Evolutionary conservation across 1,284 basidiomycete genomes (phyloP).

Genomic region (Ustilago nuda): DNA sequence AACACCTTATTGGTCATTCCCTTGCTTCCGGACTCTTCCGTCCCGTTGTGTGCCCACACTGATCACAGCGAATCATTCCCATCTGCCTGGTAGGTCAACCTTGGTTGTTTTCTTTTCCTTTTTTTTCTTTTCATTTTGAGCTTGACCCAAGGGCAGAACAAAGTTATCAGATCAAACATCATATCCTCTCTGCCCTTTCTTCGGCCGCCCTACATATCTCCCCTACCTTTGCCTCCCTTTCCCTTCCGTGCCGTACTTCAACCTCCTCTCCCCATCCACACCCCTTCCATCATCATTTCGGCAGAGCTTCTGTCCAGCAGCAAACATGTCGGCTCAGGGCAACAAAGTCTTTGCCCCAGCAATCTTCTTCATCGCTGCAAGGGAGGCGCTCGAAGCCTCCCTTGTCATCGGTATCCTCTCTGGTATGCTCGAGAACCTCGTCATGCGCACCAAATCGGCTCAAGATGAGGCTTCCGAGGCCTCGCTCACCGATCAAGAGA

Average conservation of each 20-base stretch:
- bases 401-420: constrained; percentile 66
- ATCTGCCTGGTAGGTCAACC: neutral
- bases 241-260: constrained; percentile 2
- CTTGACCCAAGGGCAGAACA: neutral
- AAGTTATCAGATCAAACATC: constrained; percentile 36
- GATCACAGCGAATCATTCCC: neutral
- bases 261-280: neutral
- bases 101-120: neutral
- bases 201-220: constrained; percentile 7
- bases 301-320: neutral
- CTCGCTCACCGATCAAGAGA: constrained; percentile 22
- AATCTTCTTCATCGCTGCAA: constrained; percentile 68
- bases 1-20: constrained; percentile 15
- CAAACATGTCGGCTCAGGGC: constrained; percentile 36
- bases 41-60: constrained; percentile 13
- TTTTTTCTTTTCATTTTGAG: neutral
- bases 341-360: constrained; percentile 66
- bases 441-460: constrained; percentile 43
- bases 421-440: constrained; percentile 64
- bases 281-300: neutral
- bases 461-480: constrained; percentile 17
- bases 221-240: neutral
- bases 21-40: constrained; percentile 18
- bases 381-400: constrained; percentile 66
- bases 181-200: constrained; percentile 3